phyloP scores from a whole-genome alignment of 345 rosid genomes.

The Theobroma cacao region DNA sequence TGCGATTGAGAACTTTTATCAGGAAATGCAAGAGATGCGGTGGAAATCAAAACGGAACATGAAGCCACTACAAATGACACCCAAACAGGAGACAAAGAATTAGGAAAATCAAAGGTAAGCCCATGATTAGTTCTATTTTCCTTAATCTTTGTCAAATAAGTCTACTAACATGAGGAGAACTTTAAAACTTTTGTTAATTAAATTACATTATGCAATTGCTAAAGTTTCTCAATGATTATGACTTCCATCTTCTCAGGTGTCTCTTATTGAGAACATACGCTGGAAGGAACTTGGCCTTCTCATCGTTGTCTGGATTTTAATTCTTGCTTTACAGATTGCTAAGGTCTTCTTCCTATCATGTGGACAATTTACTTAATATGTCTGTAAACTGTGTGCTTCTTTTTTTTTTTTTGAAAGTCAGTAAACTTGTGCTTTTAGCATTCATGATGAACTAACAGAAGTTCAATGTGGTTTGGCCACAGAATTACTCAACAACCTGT shows the following conservation, averaged over 20 bases:
- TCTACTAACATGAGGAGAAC: no score
- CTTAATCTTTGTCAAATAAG: neutral
- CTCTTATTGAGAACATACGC: conserved; percentile 35
- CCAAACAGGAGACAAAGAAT: conserved; percentile 8
- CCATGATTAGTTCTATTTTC: neutral
- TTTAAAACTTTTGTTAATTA: neutral
- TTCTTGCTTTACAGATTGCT: conserved; percentile 38
- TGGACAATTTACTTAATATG: neutral
- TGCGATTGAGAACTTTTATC: conserved; percentile 8
- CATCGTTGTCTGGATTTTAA: conserved; percentile 34
- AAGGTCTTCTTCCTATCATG: conserved; percentile 27
- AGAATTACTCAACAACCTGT: conserved; percentile 42
- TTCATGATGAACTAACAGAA: neutral
- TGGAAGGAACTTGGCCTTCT: conserved; percentile 52
- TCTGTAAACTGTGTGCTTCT: neutral
- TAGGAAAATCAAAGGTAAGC: conserved; percentile 19
- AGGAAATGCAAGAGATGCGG: conserved; percentile 22
- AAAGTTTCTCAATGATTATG: neutral
- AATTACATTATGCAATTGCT: neutral
- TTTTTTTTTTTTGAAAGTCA: no score
- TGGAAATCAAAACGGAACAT: conserved; percentile 23
- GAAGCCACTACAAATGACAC: conserved; percentile 12
- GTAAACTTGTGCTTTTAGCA: conserved; percentile 4
- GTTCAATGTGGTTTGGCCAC: neutral
- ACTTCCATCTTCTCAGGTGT: conserved; percentile 26